phyloP scores from a whole-genome alignment of 2,329 filamentous ascomycete species.

The Cercospora citrullina region DNA sequence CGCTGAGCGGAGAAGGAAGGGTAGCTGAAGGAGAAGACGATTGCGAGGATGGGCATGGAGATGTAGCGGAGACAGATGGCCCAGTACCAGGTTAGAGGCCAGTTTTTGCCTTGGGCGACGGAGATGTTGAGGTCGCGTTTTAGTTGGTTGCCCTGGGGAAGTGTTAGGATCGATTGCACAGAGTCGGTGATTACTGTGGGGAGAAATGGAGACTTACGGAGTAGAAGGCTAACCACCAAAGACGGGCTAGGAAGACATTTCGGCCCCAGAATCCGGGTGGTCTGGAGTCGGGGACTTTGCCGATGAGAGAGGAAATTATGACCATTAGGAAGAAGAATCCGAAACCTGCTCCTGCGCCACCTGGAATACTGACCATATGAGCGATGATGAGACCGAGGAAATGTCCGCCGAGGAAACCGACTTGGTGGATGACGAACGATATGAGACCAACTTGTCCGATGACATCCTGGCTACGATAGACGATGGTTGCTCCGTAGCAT shows the following conservation, averaged over 20 bases:
- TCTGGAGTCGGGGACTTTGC: conserved; percentile 16
- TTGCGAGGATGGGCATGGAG: conserved; percentile 55
- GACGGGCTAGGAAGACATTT: conserved; percentile 32
- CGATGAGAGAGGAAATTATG: conserved; percentile 35
- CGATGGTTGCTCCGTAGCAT: conserved; percentile 54
- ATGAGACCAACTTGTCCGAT: conserved; percentile 47
- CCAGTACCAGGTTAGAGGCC: conserved; percentile 57
- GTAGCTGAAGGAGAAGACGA: conserved; percentile 55
- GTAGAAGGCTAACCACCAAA: conserved; percentile 59
- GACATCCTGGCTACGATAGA: conserved; percentile 55
- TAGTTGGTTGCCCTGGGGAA: conserved; percentile 12
- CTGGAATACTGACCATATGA: conserved; percentile 42
- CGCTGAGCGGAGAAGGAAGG: conserved; percentile 51
- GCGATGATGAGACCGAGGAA: conserved; percentile 54
- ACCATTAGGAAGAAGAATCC: conserved; percentile 51
- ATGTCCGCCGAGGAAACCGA: conserved; percentile 56
- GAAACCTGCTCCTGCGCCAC: conserved; percentile 48
- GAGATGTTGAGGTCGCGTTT: conserved; percentile 57
- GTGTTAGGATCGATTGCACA: no score
- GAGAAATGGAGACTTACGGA: conserved; percentile 48
- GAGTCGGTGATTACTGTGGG: no score
- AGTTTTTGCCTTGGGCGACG: conserved; percentile 57
- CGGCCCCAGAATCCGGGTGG: conserved; percentile 8
- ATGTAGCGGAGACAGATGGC: conserved; percentile 52
- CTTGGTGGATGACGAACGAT: conserved; percentile 50